Base-by-base conservation (phyloP, 805 yeast genomes). In the Ogataea saltuana region DNA sequence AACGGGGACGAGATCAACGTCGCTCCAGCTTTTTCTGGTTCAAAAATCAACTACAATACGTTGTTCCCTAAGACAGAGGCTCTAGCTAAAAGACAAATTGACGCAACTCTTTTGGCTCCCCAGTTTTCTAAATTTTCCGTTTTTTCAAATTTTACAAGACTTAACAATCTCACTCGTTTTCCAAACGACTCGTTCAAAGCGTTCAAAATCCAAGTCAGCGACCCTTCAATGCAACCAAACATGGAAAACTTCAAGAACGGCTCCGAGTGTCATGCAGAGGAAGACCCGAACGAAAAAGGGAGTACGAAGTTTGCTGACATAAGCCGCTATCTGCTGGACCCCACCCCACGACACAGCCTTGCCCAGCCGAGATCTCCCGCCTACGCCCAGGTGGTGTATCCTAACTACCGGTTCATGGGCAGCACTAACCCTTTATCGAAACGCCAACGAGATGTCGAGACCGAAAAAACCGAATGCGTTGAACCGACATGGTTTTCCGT, bases 1-100 rank as follows among this genome's bases (percentile, higher is more conserved):
- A 65, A 59, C 25, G 47, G 55, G n/a, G 50, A 50, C n/a, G 51
- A 55, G 1, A 51, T 72, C 19, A 50, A 44, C 1, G 53, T 64
- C 13, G 53, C 56, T 26, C 67, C 69, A 4, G 59, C 60, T 6
- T 61, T 59, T 39, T 34, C 33, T 4, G 23, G 44, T 17, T 33
- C 42, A 1, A 16, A 38, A 4, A 23, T 61, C 13, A 43, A 58
- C 23, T 45, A 45, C 31, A 51, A 56, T 27, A 26, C 23, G 12
- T 39, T 51, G 4, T 46, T 50, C 33, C 26, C 45, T 12, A 10
- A 21, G 10, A 39, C 39, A 11, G 33, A 31, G 17, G 12, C 31
- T 8, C 17, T 13, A 9, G 12, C 11, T 9, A 49, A 46, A 33
- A 38, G 54, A 39, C 44, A 49, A 12, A 15, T 51, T 4, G 43